Evolutionary conservation across 169 alveolate species (phyloP), one percentile per base, ranked within the genome.

Genomic region (Cytauxzoon felis): DNA sequence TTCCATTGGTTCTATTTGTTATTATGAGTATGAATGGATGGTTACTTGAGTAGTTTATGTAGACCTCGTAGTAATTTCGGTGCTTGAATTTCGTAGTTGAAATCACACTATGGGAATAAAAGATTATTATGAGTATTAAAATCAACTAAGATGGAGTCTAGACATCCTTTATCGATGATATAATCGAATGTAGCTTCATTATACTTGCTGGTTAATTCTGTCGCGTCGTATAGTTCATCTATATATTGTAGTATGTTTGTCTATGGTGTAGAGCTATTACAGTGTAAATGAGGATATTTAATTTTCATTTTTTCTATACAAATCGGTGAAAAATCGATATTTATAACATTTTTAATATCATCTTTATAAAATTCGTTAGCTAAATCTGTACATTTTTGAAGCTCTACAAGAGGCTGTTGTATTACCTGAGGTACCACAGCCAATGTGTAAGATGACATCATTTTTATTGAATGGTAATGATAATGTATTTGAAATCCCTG

Each of bases 91-190:
- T 63, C 68, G 54, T 23, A 72, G 48, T 63, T 64, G 27, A 41
- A 51, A 50, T 26, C 23, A 45, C 83, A 72, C 83, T 72, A 57
- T 11, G 48, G 11, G 18, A n/a, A 13, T 26, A n/a, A n/a, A n/a
- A n/a, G n/a, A n/a, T 26, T 2, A 4, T 21, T 7, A 16, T 16
- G 42, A 64, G 50, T 3, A 2, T 5, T 29, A 26, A 32, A 16
- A 7, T 34, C 9, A 16, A 61, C 80, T 57, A 84, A 70, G 30
- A 84, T 49, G 38, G 91, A 64, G 45, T 84, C 91, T 36, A 84
- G 66, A 64, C 91, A 84, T 16, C 88, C 91, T 58, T 84, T 84
- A 76, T 84, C 91, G n/a, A 84, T 75, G 51, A 79, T 54, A 11
- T 73, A 30, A 52, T 84, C 91, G 49, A 72, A 84, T 16, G 78